Evolutionary conservation across 257 asterid genomes (phyloP).

Genomic region (Solanum gandarillasii): DNA sequence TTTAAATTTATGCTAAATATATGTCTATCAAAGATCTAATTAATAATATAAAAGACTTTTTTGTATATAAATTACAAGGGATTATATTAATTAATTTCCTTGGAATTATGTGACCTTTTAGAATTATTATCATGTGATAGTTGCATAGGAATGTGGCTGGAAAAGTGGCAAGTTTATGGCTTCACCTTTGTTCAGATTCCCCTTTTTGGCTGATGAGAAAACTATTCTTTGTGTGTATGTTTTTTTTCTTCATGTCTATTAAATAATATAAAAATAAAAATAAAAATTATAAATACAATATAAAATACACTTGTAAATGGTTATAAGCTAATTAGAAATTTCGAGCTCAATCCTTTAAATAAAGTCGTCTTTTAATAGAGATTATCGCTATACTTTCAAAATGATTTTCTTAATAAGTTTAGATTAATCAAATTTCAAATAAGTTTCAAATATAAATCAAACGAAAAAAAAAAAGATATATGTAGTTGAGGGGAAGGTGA

Average conservation of each 20-base stretch:
- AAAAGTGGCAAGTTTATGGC: neutral
- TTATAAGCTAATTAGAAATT: neutral
- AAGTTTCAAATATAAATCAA: no score
- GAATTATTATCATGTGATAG: neutral
- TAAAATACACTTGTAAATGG: neutral
- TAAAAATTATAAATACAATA: no score
- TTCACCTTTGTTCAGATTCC: neutral
- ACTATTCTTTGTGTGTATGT: neutral
- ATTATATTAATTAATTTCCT: neutral
- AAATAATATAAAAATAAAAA: no score
- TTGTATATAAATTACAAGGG: neutral
- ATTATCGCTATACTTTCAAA: neutral
- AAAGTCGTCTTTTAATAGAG: neutral
- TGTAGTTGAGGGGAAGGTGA: neutral
- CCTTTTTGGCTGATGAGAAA: neutral
- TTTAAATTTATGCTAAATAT: neutral
- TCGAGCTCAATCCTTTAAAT: accelerated
- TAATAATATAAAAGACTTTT: neutral
- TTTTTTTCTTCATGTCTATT: neutral
- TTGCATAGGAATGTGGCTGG: neutral
- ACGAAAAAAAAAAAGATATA: neutral
- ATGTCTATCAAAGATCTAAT: neutral
- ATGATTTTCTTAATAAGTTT: neutral
- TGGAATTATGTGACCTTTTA: neutral
- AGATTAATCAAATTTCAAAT: neutral